phyloP scores from a whole-genome alignment of 2,329 filamentous ascomycete genomes.

The Colletotrichum lini region DNA sequence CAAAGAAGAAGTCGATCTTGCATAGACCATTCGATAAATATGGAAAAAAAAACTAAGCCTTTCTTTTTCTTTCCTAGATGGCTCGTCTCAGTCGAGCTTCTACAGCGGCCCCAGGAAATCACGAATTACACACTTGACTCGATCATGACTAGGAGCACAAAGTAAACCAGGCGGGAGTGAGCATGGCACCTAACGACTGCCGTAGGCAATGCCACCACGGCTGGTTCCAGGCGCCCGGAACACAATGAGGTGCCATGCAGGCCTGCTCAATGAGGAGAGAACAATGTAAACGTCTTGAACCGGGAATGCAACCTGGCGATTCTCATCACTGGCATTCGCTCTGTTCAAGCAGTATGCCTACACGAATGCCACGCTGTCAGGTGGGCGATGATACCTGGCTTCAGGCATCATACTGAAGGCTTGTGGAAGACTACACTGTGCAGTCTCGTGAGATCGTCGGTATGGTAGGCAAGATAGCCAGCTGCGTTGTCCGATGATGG shows the following conservation, averaged over 20 bases:
- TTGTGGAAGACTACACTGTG: too few relatives aligned
- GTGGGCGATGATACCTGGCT: not conserved
- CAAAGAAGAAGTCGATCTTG: conserved; percentile 20
- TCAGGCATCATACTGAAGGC: not conserved
- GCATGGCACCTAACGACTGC: not conserved
- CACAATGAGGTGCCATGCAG: not conserved
- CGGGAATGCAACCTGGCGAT: not conserved
- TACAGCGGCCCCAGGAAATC: not conserved
- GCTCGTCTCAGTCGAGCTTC: conserved; percentile 17
- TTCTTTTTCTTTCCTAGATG: not conserved
- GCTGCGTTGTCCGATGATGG: not conserved
- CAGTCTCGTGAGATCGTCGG: not conserved
- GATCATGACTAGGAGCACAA: conserved; percentile 3
- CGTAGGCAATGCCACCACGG: not conserved
- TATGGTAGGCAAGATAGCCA: not conserved
- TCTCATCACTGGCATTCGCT: not conserved
- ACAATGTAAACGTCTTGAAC: not conserved
- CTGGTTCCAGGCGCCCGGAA: too few relatives aligned
- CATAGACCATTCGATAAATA: not conserved
- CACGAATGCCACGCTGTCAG: conserved; percentile 4
- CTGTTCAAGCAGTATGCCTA: not conserved
- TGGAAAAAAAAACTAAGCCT: too few relatives aligned
- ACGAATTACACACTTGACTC: not conserved
- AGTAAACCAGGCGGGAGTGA: not conserved
- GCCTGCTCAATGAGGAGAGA: not conserved